Percentiles rank a stretch among this genome's conserved stretches.
Evolutionary conservation across 2,329 filamentous ascomycete genomes (phyloP).

Genomic region (Didymella segeticola): DNA sequence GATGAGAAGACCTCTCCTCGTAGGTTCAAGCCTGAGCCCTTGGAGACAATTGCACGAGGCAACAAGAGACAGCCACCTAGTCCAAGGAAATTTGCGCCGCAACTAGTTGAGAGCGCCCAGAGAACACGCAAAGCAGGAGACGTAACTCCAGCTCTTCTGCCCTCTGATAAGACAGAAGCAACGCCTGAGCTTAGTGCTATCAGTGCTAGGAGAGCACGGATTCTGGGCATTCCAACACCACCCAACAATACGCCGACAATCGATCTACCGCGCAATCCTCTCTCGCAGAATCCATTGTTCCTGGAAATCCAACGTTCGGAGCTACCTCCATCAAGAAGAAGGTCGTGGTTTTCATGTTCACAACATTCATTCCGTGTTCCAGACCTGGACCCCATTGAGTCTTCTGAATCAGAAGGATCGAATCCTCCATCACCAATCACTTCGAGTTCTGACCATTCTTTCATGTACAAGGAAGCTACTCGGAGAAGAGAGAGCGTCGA

Average conservation of each 20-base stretch:
- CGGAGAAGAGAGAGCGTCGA: constrained; percentile 72
- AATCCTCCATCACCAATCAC: constrained; percentile 55
- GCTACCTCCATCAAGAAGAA: constrained; percentile 38
- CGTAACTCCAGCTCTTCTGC: constrained; percentile 65
- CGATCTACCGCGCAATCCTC: constrained; percentile 39
- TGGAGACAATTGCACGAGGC: constrained; percentile 34
- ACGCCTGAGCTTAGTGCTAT: constrained; percentile 56
- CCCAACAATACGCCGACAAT: constrained; percentile 45
- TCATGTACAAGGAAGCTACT: constrained; percentile 60
- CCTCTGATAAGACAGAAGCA: constrained; percentile 75
- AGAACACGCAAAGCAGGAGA: constrained; percentile 73
- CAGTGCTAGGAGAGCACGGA: constrained; percentile 33
- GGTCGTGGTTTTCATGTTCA: constrained; percentile 47
- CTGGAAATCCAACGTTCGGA: constrained; percentile 46
- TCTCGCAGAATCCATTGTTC: constrained; percentile 44
- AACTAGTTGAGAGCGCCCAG: constrained; percentile 80
- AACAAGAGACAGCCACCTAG: constrained; percentile 34
- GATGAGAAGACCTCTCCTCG: constrained; percentile 30
- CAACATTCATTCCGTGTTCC: constrained; percentile 67
- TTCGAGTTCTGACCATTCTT: constrained; percentile 57
- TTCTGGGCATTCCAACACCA: constrained; percentile 60
- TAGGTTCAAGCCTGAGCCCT: constrained; percentile 39
- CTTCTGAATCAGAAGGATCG: constrained; percentile 63
- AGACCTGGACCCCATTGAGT: constrained; percentile 66
- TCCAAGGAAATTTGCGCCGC: constrained; percentile 70